phyloP scores from a whole-genome alignment of 1,139 yeast species.

The Ashbya aceris region DNA sequence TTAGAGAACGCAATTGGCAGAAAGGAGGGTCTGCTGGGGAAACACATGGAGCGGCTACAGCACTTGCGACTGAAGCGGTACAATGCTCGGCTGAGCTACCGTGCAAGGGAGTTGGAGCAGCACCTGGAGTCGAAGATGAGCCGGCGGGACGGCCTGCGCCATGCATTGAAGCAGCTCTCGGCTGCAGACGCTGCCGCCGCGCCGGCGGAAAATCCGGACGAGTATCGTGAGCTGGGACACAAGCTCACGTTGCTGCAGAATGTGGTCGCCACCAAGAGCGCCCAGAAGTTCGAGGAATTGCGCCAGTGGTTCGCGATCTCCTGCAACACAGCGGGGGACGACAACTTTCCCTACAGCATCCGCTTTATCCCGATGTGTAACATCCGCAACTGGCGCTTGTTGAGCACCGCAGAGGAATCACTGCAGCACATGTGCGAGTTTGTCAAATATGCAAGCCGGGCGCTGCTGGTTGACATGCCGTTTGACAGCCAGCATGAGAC shows the following conservation, averaged over 20 bases:
- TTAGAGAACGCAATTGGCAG: constrained; percentile 13
- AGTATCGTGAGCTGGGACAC: constrained; percentile 5
- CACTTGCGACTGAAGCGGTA: constrained; percentile 14
- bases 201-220: constrained; percentile 1
- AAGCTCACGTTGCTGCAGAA: constrained; percentile 11
- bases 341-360: constrained; percentile 19
- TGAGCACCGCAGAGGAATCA: constrained; percentile 15
- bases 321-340: constrained; percentile 8
- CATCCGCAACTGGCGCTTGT: constrained; percentile 13
- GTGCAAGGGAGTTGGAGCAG: constrained; percentile 10
- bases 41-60: constrained; percentile 16
- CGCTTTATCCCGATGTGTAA: constrained; percentile 22
- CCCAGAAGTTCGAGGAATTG: constrained; percentile 11
- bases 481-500: constrained; percentile 4
- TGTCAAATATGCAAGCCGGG: constrained; percentile 10
- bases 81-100: constrained; percentile 13
- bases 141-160: constrained; percentile 7
- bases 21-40: constrained; percentile 13
- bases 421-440: constrained; percentile 19
- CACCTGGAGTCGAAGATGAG: constrained; percentile 12
- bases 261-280: constrained; percentile 8
- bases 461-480: constrained; percentile 13
- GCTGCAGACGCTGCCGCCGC: background rate
- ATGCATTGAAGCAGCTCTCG: background rate
- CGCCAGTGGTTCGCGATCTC: constrained; percentile 18